These are phyloP conservation scores for Coemansia sp. DNA, from an alignment of 192 early-diverging fungal genomes.

Conservation along the genomic window DNA sequence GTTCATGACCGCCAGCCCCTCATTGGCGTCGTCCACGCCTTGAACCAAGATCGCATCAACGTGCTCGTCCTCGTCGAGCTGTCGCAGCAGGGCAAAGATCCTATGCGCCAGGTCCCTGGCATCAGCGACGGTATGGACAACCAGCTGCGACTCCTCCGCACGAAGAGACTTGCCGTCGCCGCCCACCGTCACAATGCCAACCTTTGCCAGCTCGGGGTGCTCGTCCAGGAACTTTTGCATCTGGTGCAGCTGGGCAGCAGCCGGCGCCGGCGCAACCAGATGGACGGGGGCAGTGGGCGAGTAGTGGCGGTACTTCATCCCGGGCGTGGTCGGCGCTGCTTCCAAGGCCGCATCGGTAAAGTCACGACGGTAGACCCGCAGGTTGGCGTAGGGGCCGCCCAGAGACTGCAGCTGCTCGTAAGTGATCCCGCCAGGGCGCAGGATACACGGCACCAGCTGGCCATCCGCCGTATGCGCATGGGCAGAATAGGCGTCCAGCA, in stretches of 20 bases:
- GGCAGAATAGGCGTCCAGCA: slow-evolving; percentile 64
- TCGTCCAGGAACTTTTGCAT: slow-evolving; percentile 12
- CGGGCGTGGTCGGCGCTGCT: slow-evolving; percentile 83
- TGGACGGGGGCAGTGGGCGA: slow-evolving; percentile 84
- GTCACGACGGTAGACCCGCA: slow-evolving; percentile 76
- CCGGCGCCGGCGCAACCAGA: slow-evolving; percentile 50
- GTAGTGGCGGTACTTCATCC: slow-evolving; percentile 99
- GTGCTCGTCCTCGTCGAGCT: slow-evolving; percentile 58
- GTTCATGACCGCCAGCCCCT: slow-evolving; percentile 97
- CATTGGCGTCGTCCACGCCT: slow-evolving; percentile 78
- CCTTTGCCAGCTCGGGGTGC: neutral
- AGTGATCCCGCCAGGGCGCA: slow-evolving; percentile 91
- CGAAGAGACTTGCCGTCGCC: neutral
- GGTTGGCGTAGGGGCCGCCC: slow-evolving; percentile 53
- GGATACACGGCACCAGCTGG: slow-evolving; percentile 62
- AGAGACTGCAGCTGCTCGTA: slow-evolving; percentile 62
- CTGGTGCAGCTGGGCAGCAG: neutral
- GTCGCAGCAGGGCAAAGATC: slow-evolving; percentile 77
- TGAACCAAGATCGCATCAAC: slow-evolving; percentile 82
- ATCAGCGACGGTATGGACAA: slow-evolving; percentile 32
- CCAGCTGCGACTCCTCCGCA: slow-evolving; percentile 1
- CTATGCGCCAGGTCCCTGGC: slow-evolving; percentile 64
- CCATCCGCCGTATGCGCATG: slow-evolving; percentile 10
- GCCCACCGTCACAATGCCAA: slow-evolving; percentile 13
- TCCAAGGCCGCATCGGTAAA: slow-evolving; percentile 68